Evolutionary conservation across 805 yeast species (phyloP), one percentile per base, ranked within the genome.

Genomic region (Kluyveromyces dobzhanskii): DNA sequence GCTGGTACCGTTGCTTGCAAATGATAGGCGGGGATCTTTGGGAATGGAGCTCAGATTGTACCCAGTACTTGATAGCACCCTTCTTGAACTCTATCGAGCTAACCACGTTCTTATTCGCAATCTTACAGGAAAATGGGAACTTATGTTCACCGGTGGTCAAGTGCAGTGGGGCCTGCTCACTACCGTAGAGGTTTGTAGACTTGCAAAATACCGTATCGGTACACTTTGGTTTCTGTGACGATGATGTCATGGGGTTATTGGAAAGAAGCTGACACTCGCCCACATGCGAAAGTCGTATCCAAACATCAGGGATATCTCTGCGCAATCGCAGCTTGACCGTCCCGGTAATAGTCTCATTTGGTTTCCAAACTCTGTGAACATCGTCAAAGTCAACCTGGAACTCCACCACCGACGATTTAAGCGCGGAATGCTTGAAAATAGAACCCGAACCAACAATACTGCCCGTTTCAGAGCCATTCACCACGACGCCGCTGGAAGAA

Each of bases 131-230:
- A 54, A 87, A 88, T 16, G 95, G 95, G 55, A 88, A 87, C 26
- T 85, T 64, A 59, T 87, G 96, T 53, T 84, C 90, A 30, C 96
- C 96, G 51, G 77, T 76, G 14, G 76, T 72, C n/a, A 83, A 56
- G 5, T 35, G 27, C 32, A 32, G 32, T 17, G 38, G 28, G 24
- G 26, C 28, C 25, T 35, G 37, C n/a, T 48, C 52, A 14, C 42
- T 60, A 1, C 87, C 87, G 50, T 77, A 80, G 14, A 81, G 67
- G 26, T 66, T 58, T 9, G 78, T 72, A 10, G 76, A 70, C 53
- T 76, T 82, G 37, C 75, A 70, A 57, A 79, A 75, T n/a, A 80
- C 54, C 17, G 59, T 56, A 34, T 70, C 69, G 39, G 73, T 73
- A 38, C 70, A 68, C 9, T 75, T 73, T 30, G 80, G 60, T 30